Base-by-base conservation (phyloP, 495 filamentous ascomycete genomes). In the Penicillium turbatum region DNA sequence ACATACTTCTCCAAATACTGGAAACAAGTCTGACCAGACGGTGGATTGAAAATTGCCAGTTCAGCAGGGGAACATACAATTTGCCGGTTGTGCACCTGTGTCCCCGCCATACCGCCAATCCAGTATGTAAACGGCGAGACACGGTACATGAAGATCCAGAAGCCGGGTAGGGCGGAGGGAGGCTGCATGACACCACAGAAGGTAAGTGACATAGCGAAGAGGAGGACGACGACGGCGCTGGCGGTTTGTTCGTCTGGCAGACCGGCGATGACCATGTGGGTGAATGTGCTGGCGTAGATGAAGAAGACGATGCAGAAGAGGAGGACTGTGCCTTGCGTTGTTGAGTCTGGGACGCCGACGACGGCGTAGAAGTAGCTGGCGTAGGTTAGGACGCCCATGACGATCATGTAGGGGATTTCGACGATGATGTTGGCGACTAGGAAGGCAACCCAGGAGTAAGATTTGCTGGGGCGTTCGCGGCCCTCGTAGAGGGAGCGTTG, bases 401-500 rank as follows among this genome's bases (percentile, higher is more conserved):
- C 38, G 13, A 72, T 65, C 52, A 76, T 72, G 62, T 72, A 80
- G 2, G 78, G 77, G 21, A 78, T 59, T 50, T 80, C 78, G 10
- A 79, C 76, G 15, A 86, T 19, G 61, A 90, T 80, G 48, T 82
- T 80, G 44, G 79, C 78, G 15, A 84, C 73, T 21, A 86, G 63
- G 67, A 90, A 90, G 0, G 78, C 81, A n/a, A 73, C 69, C 87
- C 86, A 90, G 32, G 77, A 80, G 67, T 92, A 92, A 10, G 81
- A 78, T 51, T 84, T 87, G 51, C 74, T 79, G 12, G 79, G 81
- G 0, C 79, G 74, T 66, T 92, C 88, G 19, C 88, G 82, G 10
- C 81, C 79, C 55, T 84, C 75, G 66, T 85, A 91, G 0, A 90
- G 71, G 3, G 79, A 75, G 1, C 87, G 78, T 46, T 85, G 74